Percentiles rank a stretch among this genome's conserved stretches.
phyloP scores from a whole-genome alignment of 1,139 yeast genomes.

The Nakaseomyces bracarensis region DNA sequence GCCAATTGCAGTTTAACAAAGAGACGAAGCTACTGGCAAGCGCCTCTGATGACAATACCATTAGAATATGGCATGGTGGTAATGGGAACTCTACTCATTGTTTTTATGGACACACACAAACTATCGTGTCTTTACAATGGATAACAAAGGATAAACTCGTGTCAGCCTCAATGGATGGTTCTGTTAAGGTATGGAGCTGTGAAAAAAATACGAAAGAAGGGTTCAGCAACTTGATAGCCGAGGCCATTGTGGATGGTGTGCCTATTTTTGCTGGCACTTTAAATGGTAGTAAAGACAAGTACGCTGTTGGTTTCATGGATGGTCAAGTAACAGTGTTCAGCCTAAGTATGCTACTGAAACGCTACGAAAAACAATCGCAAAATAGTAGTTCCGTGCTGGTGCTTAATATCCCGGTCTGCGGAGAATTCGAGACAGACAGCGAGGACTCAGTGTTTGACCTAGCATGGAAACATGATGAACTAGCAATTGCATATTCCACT shows the following conservation, averaged over 20 bases:
- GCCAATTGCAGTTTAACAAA: slow-evolving; percentile 48
- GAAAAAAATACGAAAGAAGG: slow-evolving; percentile 26
- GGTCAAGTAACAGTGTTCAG: slow-evolving; percentile 37
- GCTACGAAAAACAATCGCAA: neutral
- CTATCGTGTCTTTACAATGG: slow-evolving; percentile 52
- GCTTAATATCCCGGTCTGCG: slow-evolving; percentile 4
- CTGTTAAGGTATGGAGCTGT: slow-evolving; percentile 57
- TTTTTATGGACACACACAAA: slow-evolving; percentile 46
- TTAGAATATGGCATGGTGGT: slow-evolving; percentile 67
- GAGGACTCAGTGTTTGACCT: slow-evolving; percentile 15
- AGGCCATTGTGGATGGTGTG: slow-evolving; percentile 38
- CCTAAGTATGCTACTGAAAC: slow-evolving; percentile 25
- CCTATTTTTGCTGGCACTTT: slow-evolving; percentile 48
- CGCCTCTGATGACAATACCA: slow-evolving; percentile 65
- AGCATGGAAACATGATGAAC: slow-evolving; percentile 14
- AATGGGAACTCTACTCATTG: slow-evolving; percentile 41
- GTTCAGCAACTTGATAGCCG: slow-evolving; percentile 35
- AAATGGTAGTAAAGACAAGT: slow-evolving; percentile 41
- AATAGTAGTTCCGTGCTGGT: slow-evolving; percentile 17
- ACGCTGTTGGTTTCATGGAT: slow-evolving; percentile 57
- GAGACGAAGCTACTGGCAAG: slow-evolving; percentile 52
- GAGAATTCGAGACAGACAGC: slow-evolving; percentile 5
- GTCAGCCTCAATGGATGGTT: slow-evolving; percentile 63
- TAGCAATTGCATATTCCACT: slow-evolving; percentile 14
- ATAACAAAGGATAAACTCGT: slow-evolving; percentile 34